These are phyloP conservation scores for Nannizziopsis arthrosporioides DNA, from an alignment of 2,329 filamentous ascomycete species.

Conservation along the genomic window DNA sequence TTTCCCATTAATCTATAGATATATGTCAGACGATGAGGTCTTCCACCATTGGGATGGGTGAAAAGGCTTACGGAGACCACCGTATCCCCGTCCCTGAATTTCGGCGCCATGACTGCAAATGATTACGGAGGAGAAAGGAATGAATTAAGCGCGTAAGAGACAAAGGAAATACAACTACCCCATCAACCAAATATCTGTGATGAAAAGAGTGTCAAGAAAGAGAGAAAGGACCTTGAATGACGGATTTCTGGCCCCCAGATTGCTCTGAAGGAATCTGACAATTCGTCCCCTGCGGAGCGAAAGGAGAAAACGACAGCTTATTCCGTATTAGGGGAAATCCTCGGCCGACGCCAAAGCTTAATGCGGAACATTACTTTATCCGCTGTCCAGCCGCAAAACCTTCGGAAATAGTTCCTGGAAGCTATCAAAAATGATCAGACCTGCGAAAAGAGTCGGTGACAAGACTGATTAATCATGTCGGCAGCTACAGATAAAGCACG, in stretches of 20 bases:
- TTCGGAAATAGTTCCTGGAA: too few relatives aligned
- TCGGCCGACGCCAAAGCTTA: too few relatives aligned
- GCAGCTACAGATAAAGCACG: slow-evolving; percentile 85
- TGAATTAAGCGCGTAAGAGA: slow-evolving; percentile 9
- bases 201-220: slow-evolving; percentile 13
- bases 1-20: slow-evolving; percentile 60
- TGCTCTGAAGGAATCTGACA: not conserved
- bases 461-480: slow-evolving; percentile 46
- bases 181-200: slow-evolving; percentile 19
- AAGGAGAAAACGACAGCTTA: not conserved
- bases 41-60: slow-evolving; percentile 8
- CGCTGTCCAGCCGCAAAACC: too few relatives aligned
- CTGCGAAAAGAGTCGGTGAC: not conserved
- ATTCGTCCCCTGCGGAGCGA: not conserved
- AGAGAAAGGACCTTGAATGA: slow-evolving; percentile 7
- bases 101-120: slow-evolving; percentile 44
- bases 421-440: not conserved
- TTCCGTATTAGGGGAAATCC: not conserved
- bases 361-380: too few relatives aligned
- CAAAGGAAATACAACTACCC: slow-evolving; percentile 16
- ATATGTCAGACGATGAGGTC: slow-evolving; percentile 14
- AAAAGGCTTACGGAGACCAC: slow-evolving; percentile 44
- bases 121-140: slow-evolving; percentile 15
- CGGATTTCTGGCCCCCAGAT: not conserved
- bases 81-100: slow-evolving; percentile 51